Evolutionary conservation across 1,284 basidiomycete species (phyloP).

Genomic region (Cutaneotrichosporon sp.): DNA sequence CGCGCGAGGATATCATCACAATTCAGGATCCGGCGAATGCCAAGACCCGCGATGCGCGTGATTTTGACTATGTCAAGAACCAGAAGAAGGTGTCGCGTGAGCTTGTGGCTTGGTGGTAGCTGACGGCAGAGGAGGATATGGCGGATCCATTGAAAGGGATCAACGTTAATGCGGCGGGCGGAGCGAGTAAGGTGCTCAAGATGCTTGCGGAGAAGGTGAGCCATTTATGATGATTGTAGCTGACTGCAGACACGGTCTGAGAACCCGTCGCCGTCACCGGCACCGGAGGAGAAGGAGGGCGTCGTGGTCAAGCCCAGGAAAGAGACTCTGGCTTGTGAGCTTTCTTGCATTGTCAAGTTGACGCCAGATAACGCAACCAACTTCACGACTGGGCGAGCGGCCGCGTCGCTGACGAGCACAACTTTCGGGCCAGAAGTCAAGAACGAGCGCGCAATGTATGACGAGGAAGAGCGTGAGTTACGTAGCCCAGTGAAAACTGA

Average conservation of each 20-base stretch:
- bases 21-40: constrained; percentile 62
- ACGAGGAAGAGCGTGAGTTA: constrained; percentile 67
- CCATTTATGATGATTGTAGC: not conserved
- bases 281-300: constrained; percentile 36
- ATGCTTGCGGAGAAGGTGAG: constrained; percentile 54
- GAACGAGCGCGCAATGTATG: constrained; percentile 79
- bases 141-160: constrained; percentile 52
- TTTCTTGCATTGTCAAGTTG: not conserved
- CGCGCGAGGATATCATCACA: constrained; percentile 86
- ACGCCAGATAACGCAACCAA: constrained; percentile 80
- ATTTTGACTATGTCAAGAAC: constrained; percentile 54
- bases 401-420: constrained; percentile 91
- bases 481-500: not conserved
- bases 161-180: constrained; percentile 54
- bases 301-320: constrained; percentile 45
- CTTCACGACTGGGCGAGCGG: constrained; percentile 83
- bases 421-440: constrained; percentile 76
- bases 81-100: constrained; percentile 50
- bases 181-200: constrained; percentile 53
- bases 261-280: constrained; percentile 22
- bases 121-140: constrained; percentile 41
- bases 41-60: constrained; percentile 47
- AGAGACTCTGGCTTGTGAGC: constrained; percentile 46
- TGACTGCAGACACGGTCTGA: constrained; percentile 39
- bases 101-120: not conserved